Evolutionary conservation across 2,329 filamentous ascomycete genomes (phyloP), one percentile per base, ranked within the genome.

Genomic region (Huntiella bhutanensis): DNA sequence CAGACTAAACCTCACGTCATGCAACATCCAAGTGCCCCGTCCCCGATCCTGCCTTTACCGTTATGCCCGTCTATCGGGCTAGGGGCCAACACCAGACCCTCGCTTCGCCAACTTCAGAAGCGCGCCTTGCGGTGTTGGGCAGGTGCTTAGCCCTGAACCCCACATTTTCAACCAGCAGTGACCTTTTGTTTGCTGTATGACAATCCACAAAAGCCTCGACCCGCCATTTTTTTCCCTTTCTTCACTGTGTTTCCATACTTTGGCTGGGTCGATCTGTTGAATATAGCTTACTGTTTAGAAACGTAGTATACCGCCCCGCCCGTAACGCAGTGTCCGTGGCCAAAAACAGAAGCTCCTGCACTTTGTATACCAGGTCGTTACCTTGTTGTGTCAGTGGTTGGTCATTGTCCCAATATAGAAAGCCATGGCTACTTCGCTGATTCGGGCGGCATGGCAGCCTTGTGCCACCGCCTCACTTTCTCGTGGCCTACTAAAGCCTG

Each of bases 361-460:
- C 22, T 28, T 28, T 28, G 22, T 28, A 28, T 28, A 28, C 22
- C 22, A 28, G 22, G 22, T 28, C 22, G 22, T 28, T 28, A 6
- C 22, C 22, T 28, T 28, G 22, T 28, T 28, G 22, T 28, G 22
- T 28, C 22, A 28, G 22, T 28, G 22, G 22, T 28, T 28, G 22
- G 22, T 28, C 22, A 28, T 28, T 28, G 44, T 44, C 12, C 13
- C 15, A 48, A 44, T 32, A 19, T 43, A 15, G 19, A 28, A 33
- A 41, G 28, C 13, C 41, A 49, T 49, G 48, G 32, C 40, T 40
- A 40, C 36, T 43, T 43, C 35, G 34, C 35, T 39, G 7, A 32
- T 46, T 32, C 45, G 41, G 43, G 41, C 39, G 44, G 22, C 22
- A 28, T 44, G 40, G 13, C 48, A 49, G 48, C 48, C 44, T 49